These are phyloP conservation scores for Psilocybe subaeruginosa DNA, from an alignment of 768 basidiomycete species.

Conservation along the genomic window DNA sequence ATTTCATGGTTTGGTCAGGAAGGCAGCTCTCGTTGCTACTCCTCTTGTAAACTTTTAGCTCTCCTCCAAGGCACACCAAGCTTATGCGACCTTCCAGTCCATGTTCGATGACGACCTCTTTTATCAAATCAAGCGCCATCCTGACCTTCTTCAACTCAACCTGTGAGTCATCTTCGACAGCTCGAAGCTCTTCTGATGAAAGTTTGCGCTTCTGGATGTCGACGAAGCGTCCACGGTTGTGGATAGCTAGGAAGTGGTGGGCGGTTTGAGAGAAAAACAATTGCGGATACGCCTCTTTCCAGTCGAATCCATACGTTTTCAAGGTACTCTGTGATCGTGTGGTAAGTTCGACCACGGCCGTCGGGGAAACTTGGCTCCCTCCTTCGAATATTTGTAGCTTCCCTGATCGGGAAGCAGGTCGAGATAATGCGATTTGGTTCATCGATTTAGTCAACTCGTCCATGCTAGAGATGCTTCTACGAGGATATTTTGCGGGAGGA, in stretches of 20 bases:
- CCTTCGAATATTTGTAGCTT: slow-evolving; percentile 31
- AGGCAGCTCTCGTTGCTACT: slow-evolving; percentile 43
- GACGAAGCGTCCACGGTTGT: slow-evolving; percentile 55
- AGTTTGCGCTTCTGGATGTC: slow-evolving; percentile 51
- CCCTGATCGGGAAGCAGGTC: slow-evolving; percentile 17
- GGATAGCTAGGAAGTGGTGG: slow-evolving; percentile 61
- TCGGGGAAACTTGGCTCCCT: slow-evolving; percentile 41
- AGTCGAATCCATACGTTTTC: slow-evolving; percentile 39
- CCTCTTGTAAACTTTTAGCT: slow-evolving; percentile 54
- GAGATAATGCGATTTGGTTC: slow-evolving; percentile 31
- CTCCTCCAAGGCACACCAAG: slow-evolving; percentile 51
- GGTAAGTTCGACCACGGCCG: slow-evolving; percentile 47
- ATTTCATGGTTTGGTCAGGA: slow-evolving; percentile 43
- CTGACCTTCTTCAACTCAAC: slow-evolving; percentile 39
- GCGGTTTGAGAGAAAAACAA: slow-evolving; percentile 71
- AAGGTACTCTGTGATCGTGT: slow-evolving; percentile 40
- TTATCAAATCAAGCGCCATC: slow-evolving; percentile 44
- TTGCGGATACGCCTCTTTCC: slow-evolving; percentile 67
- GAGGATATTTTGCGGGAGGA: slow-evolving; percentile 25
- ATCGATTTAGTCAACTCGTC: slow-evolving; percentile 40
- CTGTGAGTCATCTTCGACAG: slow-evolving; percentile 34
- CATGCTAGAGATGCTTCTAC: slow-evolving; percentile 28
- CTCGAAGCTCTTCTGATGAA: slow-evolving; percentile 36
- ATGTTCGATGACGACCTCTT: slow-evolving; percentile 50
- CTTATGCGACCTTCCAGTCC: slow-evolving; percentile 56